Evolutionary conservation across 192 early-diverging fungal species (phyloP), one percentile per base, ranked within the genome.

Genomic region (Phycomyces nitens): DNA sequence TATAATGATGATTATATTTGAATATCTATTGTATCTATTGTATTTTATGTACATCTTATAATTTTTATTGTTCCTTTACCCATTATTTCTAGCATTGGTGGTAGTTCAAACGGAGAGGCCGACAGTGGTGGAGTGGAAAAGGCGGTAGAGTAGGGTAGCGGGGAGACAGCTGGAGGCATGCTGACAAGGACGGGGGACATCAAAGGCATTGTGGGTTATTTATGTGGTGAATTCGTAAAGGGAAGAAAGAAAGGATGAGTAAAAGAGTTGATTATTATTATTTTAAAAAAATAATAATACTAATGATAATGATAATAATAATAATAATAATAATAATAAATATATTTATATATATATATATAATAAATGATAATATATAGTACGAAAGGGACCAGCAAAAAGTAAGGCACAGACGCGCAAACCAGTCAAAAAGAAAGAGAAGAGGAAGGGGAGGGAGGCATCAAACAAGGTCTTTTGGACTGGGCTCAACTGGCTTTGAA

Each of bases 401-500:
- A 61, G 21, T 18, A 61, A 61, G 40, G 18, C 40, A 41, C 22
- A 61, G 43, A 47, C 42, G 39, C 18, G 22, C 41, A 59, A 22
- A 61, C 29, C 7, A 61, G 20, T 41, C 12, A 62, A 44, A 60
- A 60, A 54, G 39, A 42, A 60, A 50, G 60, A 53, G 21, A 27
- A 60, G 20, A 22, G 26, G 27, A 54, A 60, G n/a, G 54, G 14
- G 20, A 53, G 47, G 20, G 47, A 26, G 12, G 14, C 34, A 38
- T 38, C 43, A 21, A 23, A 29, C 24, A 65, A 23, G 18, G 51
- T 54, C 53, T 65, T 61, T 65, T 65, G 64, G 64, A 65, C 55
- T 65, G 64, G 64, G 55, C 64, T 65, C 55, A 50, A 65, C 54
- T 65, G 42, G 41, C 53, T 49, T 65, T 65, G 15, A 57, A 56